These are phyloP conservation scores for Pinus tabuliformis DNA, from an alignment of 75 land plant species.

Conservation along the genomic window DNA sequence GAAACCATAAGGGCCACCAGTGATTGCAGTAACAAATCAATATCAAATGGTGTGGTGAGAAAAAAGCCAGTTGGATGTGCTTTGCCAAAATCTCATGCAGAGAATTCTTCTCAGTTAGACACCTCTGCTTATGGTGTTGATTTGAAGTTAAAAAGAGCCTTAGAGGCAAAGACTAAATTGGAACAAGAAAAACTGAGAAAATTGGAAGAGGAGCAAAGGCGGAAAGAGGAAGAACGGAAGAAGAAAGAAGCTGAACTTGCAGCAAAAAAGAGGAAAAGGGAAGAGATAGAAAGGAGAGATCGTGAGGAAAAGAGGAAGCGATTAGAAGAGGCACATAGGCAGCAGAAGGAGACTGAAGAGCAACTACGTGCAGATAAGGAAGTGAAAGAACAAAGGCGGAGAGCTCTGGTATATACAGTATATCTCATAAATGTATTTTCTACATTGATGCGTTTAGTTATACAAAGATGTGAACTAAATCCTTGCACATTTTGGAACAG, in stretches of 20 bases:
- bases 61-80: conserved; percentile 7
- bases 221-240: conserved; percentile 72
- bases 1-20: conserved; percentile 2
- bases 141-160: conserved; percentile 22
- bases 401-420: conserved; percentile 15
- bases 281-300: conserved; percentile 69
- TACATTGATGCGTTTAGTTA: neutral
- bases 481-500: conserved; percentile 12
- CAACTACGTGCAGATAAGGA: conserved; percentile 45
- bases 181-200: conserved; percentile 65
- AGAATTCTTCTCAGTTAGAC: conserved; percentile 8
- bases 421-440: neutral
- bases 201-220: conserved; percentile 50
- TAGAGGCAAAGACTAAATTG: conserved; percentile 37
- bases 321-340: conserved; percentile 46
- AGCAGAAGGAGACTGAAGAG: conserved; percentile 46
- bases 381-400: conserved; percentile 28
- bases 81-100: conserved; percentile 11
- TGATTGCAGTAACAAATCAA: conserved; percentile 13
- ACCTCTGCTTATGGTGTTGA: conserved; percentile 6
- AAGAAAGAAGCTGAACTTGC: conserved; percentile 73
- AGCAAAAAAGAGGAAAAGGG: conserved; percentile 67
- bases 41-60: conserved; percentile 1
- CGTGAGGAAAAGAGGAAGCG: conserved; percentile 67
- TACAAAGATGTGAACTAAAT: neutral